Evolutionary conservation across 331 rosid species (phyloP), one percentile per base, ranked within the genome.

Genomic region (Dryas integrifolia): DNA sequence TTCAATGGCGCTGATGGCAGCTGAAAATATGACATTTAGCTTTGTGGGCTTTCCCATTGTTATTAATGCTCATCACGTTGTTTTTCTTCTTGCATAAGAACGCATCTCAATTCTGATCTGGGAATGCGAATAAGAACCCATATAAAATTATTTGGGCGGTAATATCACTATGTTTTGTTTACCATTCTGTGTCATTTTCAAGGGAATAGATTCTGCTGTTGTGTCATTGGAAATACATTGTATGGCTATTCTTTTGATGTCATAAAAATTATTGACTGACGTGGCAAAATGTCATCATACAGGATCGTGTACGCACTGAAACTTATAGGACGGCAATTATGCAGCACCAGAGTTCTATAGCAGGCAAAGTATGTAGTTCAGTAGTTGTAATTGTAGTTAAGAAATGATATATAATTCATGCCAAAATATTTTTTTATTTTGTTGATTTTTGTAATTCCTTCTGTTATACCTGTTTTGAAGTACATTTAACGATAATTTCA

Each of bases 291-390:
- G 24, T 62, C 24, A 16, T 39, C 14, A 10, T 76, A 59, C 89
- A 94, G 97, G 98, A 94, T 82, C 94, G 89, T 9, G 88, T 85
- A 72, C 90, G 98, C 59, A 94, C 97, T 57, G 97, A 94, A 65
- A 84, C 97, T 62, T 94, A 94, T 53, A 86, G 85, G 84, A 82
- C 74, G 3, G 97, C 98, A 55, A 85, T 94, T 76, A 94, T 87
- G 92, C 92, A 79, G 82, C 90, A 89, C 79, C 95, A 85, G 88
- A 84, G 82, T 76, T 82, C 69, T 56, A 94, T 94, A 65, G 90
- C 91, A 43, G 98, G 97, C 75, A 94, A 91, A 74, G 98, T 94
- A 91, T 18, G 47, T 47, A 85, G 35, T 30, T 30, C 35, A 81
- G 55, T 69, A 65, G 71, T 50, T 67, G 5, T 49, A 49, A 60